phyloP scores from a whole-genome alignment of 2,329 filamentous ascomycete genomes.

The Thelonectria rubi region DNA sequence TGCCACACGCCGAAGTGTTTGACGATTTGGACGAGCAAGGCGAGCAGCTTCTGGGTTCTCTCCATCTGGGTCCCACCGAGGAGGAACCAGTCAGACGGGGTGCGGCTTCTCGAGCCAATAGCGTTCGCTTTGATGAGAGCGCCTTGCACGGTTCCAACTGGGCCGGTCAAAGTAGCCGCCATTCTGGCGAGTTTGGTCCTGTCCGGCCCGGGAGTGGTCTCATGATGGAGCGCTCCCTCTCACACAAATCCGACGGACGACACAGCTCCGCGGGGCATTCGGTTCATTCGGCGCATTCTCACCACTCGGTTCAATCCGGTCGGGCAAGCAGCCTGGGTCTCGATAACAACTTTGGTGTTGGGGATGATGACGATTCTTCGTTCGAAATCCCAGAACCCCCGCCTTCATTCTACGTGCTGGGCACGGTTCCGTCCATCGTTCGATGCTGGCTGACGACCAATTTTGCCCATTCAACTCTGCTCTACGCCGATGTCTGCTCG shows the following conservation, averaged over 20 bases:
- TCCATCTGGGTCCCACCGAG: constrained; percentile 82
- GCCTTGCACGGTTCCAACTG: constrained; percentile 89
- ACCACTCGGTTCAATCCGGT: constrained; percentile 77
- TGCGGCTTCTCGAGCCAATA: constrained; percentile 91
- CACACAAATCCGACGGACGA: constrained; percentile 94
- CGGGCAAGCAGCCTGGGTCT: constrained; percentile 89
- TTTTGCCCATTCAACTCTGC: constrained; percentile 86
- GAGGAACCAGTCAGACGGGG: constrained; percentile 87
- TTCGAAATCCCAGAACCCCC: constrained; percentile 78
- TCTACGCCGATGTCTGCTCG: constrained; percentile 92
- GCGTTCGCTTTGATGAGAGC: constrained; percentile 96
- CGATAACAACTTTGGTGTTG: constrained; percentile 72
- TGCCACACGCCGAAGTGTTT: constrained; percentile 84
- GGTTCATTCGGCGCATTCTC: constrained; percentile 74
- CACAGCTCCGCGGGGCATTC: constrained; percentile 93
- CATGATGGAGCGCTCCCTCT: constrained; percentile 90
- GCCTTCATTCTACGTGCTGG: constrained; percentile 84
- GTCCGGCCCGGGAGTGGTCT: constrained; percentile 82
- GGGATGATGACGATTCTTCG: constrained; percentile 73
- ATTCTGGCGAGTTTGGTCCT: constrained; percentile 83
- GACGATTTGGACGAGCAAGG: constrained; percentile 90
- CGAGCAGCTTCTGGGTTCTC: constrained; percentile 78
- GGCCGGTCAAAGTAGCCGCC: constrained; percentile 78
- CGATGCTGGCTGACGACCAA: constrained; percentile 93
- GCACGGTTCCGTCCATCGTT: constrained; percentile 91